Conservation (phyloP, 345 rosid species). For the Citrus glauca region DNA sequence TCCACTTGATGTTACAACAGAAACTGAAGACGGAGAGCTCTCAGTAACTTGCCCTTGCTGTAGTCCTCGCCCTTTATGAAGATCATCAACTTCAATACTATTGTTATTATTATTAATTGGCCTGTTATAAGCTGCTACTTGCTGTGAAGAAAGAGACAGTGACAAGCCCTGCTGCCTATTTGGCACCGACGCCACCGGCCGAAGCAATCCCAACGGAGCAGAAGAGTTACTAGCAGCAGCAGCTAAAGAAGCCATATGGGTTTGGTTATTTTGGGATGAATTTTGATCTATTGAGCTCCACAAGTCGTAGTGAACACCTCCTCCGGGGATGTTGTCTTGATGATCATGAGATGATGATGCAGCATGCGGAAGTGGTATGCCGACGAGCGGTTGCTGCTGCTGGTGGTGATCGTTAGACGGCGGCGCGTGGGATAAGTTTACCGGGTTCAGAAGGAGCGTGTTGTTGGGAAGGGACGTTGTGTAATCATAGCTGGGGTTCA, state of each 20-base stretch:
- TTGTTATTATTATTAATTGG: background rate
- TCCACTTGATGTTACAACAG: constrained; percentile 33
- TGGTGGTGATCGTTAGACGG: constrained; percentile 22
- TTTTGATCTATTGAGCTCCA: constrained; percentile 36
- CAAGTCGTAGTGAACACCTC: constrained; percentile 20
- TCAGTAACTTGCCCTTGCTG: constrained; percentile 14
- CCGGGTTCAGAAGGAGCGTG: constrained; percentile 33
- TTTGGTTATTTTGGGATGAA: constrained; percentile 9
- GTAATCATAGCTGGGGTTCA: constrained; percentile 44
- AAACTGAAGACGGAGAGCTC: constrained; percentile 39
- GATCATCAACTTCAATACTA: background rate
- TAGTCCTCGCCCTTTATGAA: constrained; percentile 1
- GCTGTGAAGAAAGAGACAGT: constrained; percentile 33
- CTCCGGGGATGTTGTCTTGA: constrained; percentile 23
- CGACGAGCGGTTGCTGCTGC: constrained; percentile 13
- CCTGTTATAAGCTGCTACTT: constrained; percentile 10
- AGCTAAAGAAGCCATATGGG: constrained; percentile 16
- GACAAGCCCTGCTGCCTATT: constrained; percentile 48
- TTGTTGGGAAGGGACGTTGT: constrained; percentile 17
- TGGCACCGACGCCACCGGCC: constrained; percentile 21
- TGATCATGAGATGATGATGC: constrained; percentile 16
- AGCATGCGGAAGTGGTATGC: constrained; percentile 29
- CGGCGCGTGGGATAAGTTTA: constrained; percentile 33
- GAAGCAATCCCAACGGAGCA: constrained; percentile 14
- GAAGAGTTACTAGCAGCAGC: constrained; percentile 1